A percentile compares a stretch with the other conserved stretches of the same genome.
Evolutionary conservation across 352 stramenopile genomes (phyloP).

Genomic region (Phytophthora pisi): DNA sequence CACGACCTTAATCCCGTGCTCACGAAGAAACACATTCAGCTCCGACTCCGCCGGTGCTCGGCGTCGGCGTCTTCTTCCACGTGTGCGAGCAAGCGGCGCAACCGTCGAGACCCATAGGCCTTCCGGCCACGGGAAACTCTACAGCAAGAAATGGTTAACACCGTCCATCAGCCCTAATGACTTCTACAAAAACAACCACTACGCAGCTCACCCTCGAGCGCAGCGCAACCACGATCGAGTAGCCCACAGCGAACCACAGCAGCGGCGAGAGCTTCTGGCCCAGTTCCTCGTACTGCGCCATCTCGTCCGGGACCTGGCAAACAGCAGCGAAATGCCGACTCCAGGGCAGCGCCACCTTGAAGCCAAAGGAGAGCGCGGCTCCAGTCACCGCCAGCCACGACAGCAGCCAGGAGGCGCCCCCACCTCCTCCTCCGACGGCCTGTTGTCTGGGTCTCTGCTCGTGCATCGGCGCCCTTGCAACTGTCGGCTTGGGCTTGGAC

Average conservation of each 20-base stretch:
- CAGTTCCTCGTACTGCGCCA: conserved; percentile 26
- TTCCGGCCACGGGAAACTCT: conserved; percentile 64
- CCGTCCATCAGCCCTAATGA: conserved; percentile 9
- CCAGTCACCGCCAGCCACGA: neutral
- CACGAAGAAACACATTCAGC: conserved; percentile 43
- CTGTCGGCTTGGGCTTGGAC: neutral
- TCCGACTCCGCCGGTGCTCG: conserved; percentile 22
- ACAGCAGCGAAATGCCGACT: conserved; percentile 14
- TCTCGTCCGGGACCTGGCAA: conserved; percentile 8
- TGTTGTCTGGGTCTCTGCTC: neutral
- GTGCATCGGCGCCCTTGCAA: neutral
- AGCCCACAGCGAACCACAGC: conserved; percentile 66
- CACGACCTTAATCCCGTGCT: conserved; percentile 48
- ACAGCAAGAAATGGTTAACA: neutral
- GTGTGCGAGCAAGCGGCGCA: conserved; percentile 1
- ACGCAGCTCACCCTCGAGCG: conserved; percentile 40
- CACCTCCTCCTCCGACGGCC: too few species aligned
- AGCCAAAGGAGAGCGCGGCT: conserved; percentile 9
- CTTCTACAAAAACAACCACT: neutral
- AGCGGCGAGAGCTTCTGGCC: conserved; percentile 43
- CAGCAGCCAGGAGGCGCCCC: conserved; percentile 5
- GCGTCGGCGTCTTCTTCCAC: conserved; percentile 16
- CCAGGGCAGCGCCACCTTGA: conserved; percentile 33
- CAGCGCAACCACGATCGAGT: conserved; percentile 50
- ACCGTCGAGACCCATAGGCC: conserved; percentile 38